Base-by-base conservation (phyloP, 1,284 basidiomycete species). In the Bjerkandera adusta region DNA sequence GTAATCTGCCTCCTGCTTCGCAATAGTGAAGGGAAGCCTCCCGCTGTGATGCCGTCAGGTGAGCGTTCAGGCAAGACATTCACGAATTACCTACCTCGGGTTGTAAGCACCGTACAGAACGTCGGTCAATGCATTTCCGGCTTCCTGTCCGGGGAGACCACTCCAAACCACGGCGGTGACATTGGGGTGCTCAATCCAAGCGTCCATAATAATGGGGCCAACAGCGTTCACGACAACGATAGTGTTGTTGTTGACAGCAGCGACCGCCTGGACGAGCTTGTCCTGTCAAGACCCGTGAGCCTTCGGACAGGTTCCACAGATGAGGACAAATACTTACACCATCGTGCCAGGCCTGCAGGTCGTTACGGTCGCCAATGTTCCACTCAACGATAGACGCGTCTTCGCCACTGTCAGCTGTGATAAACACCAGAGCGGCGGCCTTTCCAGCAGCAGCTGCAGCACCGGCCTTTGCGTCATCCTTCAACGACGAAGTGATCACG, bases 121-220 rank as follows among this genome's bases (percentile, higher is more conserved):
- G 54, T 86, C 83, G 4, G 77, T 73, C 6, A 89, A 64, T 5
- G 74, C 65, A 56, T 85, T 84, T 3, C 82, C 86, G 20, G 81
- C 79, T 69, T 89, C 86, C 67, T 88, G 84, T 21, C 86, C 88
- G n/a, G 83, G 81, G 16, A 83, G 58, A n/a, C 81, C 76, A 45
- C 77, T 74, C 75, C 73, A 77, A 5, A 78, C 46, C n/a, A 58
- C 50, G 3, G 43, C 53, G 13, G 56, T 57, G 13, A 55, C 61
- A 43, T 70, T 69, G 10, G 65, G 63, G 50, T 69, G 57, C 16
- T 75, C 70, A 41, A 75, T 71, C 76, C 76, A 78, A 2, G 62
- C 50, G 48, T 77, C 75, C 48, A 77, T 61, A 37, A 69, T 64
- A 37, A 76, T 64, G 1, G 76, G 69, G 0, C 76, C 76, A 36